phyloP scores from a whole-genome alignment of 345 rosid species.

The Turnera subulata region DNA sequence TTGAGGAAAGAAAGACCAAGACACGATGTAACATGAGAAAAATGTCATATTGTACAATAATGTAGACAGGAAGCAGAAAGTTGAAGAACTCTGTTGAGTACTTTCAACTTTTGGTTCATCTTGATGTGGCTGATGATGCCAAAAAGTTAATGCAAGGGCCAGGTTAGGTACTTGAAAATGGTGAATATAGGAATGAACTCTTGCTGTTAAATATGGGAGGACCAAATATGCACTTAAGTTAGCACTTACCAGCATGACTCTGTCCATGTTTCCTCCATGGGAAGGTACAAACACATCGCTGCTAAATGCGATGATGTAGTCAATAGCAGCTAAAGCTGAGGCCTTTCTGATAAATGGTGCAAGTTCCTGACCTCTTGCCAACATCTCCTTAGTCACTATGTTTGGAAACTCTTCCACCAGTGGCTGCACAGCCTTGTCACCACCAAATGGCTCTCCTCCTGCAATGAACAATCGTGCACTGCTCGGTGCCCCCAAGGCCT shows the following conservation, averaged over 20 bases:
- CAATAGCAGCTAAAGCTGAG: conserved; percentile 66
- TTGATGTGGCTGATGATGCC: too few species aligned
- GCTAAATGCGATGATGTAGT: conserved; percentile 64
- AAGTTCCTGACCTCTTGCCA: conserved; percentile 58
- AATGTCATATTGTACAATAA: too few species aligned
- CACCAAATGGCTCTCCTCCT: conserved; percentile 79
- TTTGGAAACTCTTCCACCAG: conserved; percentile 47
- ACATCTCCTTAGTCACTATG: conserved; percentile 48
- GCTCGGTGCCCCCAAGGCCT: conserved; percentile 63
- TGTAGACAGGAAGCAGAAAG: too few species aligned
- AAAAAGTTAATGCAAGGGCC: too few species aligned
- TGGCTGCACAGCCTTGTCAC: conserved; percentile 50
- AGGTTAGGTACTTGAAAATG: too few species aligned
- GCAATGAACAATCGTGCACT: conserved; percentile 53
- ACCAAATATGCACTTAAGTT: too few species aligned
- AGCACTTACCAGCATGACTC: conserved; percentile 59
- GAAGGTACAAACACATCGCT: conserved; percentile 75
- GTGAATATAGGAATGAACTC: too few species aligned
- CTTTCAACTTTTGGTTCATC: too few species aligned
- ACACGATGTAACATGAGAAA: too few species aligned
- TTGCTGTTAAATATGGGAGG: too few species aligned
- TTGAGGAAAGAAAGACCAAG: too few species aligned
- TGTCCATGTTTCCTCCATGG: conserved; percentile 86
- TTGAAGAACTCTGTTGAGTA: too few species aligned
- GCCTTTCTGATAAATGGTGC: conserved; percentile 48